Base-by-base conservation (phyloP, 2,329 filamentous ascomycete genomes). In the Berkeleyomyces rouxiae region DNA sequence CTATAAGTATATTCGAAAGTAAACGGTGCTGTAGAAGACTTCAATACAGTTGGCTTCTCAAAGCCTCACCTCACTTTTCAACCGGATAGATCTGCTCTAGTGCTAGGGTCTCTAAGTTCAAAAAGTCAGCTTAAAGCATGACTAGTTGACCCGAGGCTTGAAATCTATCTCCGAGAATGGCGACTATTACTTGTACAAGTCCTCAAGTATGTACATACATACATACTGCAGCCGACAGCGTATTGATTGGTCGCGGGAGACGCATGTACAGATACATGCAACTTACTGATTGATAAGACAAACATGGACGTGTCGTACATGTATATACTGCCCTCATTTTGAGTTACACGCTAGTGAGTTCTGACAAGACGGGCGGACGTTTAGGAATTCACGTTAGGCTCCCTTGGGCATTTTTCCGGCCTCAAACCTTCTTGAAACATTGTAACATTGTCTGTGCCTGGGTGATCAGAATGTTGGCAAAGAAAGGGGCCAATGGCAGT, bases 211-310 rank as follows among this genome's bases (percentile, higher is more conserved):
- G 7, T 39, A n/a, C 3, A n/a, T 55, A 7, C 33, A 16, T 16
- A 11, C 13, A 16, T 37, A 37, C 11, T 39, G 4, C 7, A n/a
- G 6, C 33, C 7, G 6, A 13, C 7, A 16, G 33, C 7, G 4
- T n/a, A 23, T 23, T 23, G 23, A 23, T 23, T 23, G 23, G 23
- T 23, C 23, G 23, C 23, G 23, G 23, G 23, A 23, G 23, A 23
- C 23, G 7, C 0, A 16, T 39, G 33, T 55, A 55, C 33, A 7
- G 13, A 55, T 39, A 11, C 33, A 16, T 31, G 9, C 6, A 31
- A 55, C 5, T n/a, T 55, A 55, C 33, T 55, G 51, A 55, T 55
- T 55, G 51, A 55, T 55, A 55, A 55, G 51, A 37, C 13, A 55
- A 37, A 9, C 33, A 6, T n/a, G 39, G 51, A 23, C 23, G 23